Conservation (phyloP, 345 rosid genomes). For the Cardiospermum halicacabum region DNA sequence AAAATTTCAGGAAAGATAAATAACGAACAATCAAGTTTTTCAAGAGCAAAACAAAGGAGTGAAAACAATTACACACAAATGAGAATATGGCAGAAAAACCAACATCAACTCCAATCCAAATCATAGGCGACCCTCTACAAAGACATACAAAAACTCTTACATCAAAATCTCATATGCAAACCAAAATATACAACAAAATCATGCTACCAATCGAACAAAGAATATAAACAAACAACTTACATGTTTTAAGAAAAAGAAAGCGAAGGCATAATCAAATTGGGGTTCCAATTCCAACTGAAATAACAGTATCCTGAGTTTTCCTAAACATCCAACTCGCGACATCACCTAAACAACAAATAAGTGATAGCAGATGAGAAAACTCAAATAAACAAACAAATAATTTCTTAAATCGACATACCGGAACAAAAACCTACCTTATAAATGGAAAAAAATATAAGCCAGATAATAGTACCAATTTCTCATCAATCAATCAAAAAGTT, state of each 20-base stretch:
- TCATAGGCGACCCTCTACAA: slow-evolving; percentile 85
- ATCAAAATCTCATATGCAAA: neutral
- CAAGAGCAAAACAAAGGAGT: slow-evolving; percentile 7
- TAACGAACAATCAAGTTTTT: no score
- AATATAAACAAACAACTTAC: slow-evolving; percentile 22
- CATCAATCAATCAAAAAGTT: no score
- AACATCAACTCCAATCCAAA: slow-evolving; percentile 94
- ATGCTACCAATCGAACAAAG: neutral
- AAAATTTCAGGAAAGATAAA: no score
- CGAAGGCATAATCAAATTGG: slow-evolving; percentile 51
- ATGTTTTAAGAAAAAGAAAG: slow-evolving; percentile 58
- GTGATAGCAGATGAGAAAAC: neutral
- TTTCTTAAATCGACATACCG: slow-evolving; percentile 8
- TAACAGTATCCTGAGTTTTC: slow-evolving; percentile 38
- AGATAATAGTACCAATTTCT: no score
- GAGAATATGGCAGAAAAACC: slow-evolving; percentile 76
- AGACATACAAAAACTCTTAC: neutral
- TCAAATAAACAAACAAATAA: slow-evolving; percentile 1
- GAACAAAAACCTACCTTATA: no score
- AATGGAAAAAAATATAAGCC: no score
- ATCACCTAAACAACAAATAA: slow-evolving; percentile 25
- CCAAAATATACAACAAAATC: neutral
- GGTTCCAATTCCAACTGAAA: slow-evolving; percentile 72
- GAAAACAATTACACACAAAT: slow-evolving; percentile 45
- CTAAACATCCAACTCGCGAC: slow-evolving; percentile 64